phyloP scores from a whole-genome alignment of 139 green algal genomes.

The Asterochloris sp. region DNA sequence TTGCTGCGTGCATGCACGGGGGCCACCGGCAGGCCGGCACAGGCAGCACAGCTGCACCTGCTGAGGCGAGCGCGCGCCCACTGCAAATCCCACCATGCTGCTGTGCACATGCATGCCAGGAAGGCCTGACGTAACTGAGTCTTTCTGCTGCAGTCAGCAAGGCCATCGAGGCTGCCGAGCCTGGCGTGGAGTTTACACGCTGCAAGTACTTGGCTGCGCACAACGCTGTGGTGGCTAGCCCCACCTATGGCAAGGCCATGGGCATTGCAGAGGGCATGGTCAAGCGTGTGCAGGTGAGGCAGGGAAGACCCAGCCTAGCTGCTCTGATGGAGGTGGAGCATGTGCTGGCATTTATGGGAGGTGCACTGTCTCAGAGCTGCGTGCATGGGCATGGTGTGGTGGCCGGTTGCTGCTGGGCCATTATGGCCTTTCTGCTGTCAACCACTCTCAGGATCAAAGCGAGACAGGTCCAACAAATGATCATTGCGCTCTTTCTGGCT shows the following conservation, averaged over 20 bases:
- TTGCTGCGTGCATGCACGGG: not conserved
- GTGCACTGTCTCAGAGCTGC: not conserved
- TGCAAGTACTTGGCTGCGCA: slow-evolving; percentile 27
- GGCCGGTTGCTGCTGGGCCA: too few species aligned
- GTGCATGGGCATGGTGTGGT: not conserved
- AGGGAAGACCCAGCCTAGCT: not conserved
- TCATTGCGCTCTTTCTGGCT: too few species aligned
- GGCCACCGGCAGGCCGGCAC: not conserved
- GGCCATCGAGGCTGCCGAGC: slow-evolving; percentile 16
- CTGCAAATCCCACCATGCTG: not conserved
- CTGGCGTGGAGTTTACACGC: slow-evolving; percentile 20
- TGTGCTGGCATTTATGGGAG: not conserved
- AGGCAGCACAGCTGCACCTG: not conserved
- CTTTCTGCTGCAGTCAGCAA: slow-evolving; percentile 20
- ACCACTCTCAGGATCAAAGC: too few species aligned
- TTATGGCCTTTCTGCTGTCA: too few species aligned
- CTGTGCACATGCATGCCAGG: not conserved
- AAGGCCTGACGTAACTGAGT: not conserved
- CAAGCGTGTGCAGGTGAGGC: slow-evolving; percentile 7
- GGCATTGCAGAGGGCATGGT: slow-evolving; percentile 15
- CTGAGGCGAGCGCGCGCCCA: too few species aligned
- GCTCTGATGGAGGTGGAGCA: not conserved
- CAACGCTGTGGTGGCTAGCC: slow-evolving; percentile 13
- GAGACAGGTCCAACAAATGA: too few species aligned
- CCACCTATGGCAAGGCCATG: slow-evolving; percentile 22